A percentile compares a stretch with the other conserved stretches of the same genome.
Evolutionary conservation across 345 rosid species (phyloP).

Genomic region (Populus euphratica): DNA sequence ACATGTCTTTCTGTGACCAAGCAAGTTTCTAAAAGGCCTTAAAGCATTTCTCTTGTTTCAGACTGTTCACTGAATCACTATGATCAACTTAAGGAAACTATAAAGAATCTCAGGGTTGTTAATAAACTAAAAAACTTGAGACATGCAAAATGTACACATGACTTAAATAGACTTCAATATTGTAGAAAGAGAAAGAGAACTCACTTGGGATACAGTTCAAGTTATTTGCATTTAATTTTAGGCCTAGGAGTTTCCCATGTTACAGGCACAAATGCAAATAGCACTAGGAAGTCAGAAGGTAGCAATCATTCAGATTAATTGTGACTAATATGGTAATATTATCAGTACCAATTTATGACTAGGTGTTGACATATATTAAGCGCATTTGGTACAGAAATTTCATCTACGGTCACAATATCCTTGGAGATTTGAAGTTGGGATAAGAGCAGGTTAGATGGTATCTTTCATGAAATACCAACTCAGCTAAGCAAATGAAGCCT

Average conservation of each 20-base stretch:
- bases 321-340: too few species aligned
- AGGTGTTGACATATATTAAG: too few species aligned
- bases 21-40: background rate
- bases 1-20: background rate
- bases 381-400: too few species aligned
- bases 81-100: background rate
- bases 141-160: background rate
- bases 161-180: too few species aligned
- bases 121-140: background rate
- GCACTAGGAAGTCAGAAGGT: background rate
- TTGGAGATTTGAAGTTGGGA: background rate
- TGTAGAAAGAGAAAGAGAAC: background rate
- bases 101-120: background rate
- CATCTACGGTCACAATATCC: background rate
- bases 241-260: background rate
- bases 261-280: background rate
- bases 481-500: conserved; percentile 1
- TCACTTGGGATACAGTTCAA: background rate
- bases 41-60: background rate
- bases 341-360: too few species aligned
- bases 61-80: background rate
- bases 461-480: too few species aligned
- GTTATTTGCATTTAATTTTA: background rate
- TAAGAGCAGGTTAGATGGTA: background rate
- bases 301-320: too few species aligned